Base-by-base conservation (phyloP, 2,329 filamentous ascomycete species). In the Ceratocystiopsis minuta region DNA sequence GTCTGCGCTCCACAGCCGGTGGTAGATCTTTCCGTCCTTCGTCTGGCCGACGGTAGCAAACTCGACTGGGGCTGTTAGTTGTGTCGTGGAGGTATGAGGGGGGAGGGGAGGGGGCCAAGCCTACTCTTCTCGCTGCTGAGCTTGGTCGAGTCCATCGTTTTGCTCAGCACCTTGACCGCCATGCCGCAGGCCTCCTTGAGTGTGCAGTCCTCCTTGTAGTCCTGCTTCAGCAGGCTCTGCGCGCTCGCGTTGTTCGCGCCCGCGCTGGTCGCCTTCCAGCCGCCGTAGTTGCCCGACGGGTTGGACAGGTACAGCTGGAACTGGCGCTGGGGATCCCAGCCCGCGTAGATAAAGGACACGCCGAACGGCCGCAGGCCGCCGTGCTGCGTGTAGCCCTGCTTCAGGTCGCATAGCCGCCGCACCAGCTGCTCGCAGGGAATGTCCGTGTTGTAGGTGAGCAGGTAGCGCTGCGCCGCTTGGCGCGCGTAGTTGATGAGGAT, bases 401-500 rank as follows among this genome's bases (percentile, higher is more conserved):
- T 98, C 52, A 96, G 68, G 67, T 98, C 90, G 65, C 92, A 98
- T 55, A 98, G 73, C 53, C 85, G 78, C 54, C 90, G 86, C 47
- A 98, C 90, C 45, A 98, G 83, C 65, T 98, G 90, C 63, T 98
- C 90, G 68, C 90, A 98, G 45, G 90, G 90, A 50, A 98, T 98
- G 59, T 98, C 90, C 80, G 95, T 87, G 70, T 96, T 94, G 73
- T 98, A 98, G 55, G 88, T 98, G 52, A 94, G 77, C 60, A 98
- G 88, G 66, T 98, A 96, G 58, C 81, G 78, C 67, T 98, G 90
- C 54, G 90, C 90, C 55, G 84, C 82, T 74, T 94, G 85, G 54
- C 90, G 86, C 60, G 90, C 92, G 65, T 92, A 95, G 72, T 98
- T 98, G 77, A 98, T 98, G 60, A 98, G 85, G 63, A 98, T 98